Evolutionary conservation across 2,329 filamentous ascomycete genomes (phyloP), one percentile per base, ranked within the genome.

Genomic region (Colletotrichum agaves): DNA sequence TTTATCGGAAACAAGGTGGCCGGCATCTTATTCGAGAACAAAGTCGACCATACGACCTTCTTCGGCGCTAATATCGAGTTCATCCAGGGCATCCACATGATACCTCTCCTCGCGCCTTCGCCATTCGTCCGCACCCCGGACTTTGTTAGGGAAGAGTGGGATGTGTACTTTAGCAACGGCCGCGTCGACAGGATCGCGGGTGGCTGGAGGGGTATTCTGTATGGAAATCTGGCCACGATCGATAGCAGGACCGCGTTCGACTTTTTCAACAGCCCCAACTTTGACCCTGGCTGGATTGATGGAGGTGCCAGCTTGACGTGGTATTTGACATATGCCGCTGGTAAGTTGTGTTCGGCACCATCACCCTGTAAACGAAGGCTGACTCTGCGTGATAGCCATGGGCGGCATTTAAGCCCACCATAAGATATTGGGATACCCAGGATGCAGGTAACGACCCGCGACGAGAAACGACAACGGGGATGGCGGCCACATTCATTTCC

Each of bases 1-100:
- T 97, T 97, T 76, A 89, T 93, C 70, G 87, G 83, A 46, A 98
- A 98, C 83, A 94, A 92, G 79, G 88, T 85, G 41, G 84, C 85
- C 2, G 88, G 88, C 5, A 90, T 90, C 71, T 77, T 97, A 8
- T 98, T 98, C 74, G 95, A 98, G 80, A 98, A 98, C 83, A 98
- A 98, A 80, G 87, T 94, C 61, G 93, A 98, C 77, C 93, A 98
- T 78, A 91, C 92, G 3, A 98, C 95, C 1, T 98, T 93, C 80
- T 98, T 98, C 74, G 93, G 93, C 50, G 78, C 82, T 57, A 88
- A 90, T 64, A 85, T 88, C 12, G 91, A 95, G 78, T 93, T 88
- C 73, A 87, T 97, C 69, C 81, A 88, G 74, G 91, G 92, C 65
- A 94, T 95, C 72, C 92, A 96, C 80, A 95, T 96, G 92, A 84